These are phyloP conservation scores for Ramicandelaber brevisporus DNA, from an alignment of 192 early-diverging fungal species.

Conservation along the genomic window DNA sequence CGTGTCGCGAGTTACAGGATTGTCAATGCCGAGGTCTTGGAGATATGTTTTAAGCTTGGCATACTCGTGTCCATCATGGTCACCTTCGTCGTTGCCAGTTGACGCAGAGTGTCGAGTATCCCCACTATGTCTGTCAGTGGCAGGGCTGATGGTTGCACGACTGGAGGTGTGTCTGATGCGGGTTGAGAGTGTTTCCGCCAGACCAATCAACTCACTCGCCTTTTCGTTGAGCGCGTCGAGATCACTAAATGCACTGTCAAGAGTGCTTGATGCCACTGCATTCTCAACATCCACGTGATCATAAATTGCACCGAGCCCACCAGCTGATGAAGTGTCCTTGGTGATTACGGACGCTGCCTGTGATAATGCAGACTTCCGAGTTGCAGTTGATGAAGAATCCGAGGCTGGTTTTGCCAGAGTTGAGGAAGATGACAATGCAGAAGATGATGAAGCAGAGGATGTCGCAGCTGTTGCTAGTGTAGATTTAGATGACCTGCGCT, in stretches of 20 bases:
- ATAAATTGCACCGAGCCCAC: conserved; percentile 15
- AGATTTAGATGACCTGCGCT: conserved; percentile 29
- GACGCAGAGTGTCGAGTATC: too few species aligned
- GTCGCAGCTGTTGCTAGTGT: background rate
- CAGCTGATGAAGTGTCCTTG: conserved; percentile 4
- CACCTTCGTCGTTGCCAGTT: conserved; percentile 8
- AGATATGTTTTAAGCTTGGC: conserved; percentile 30
- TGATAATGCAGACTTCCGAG: background rate
- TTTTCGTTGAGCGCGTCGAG: conserved; percentile 66
- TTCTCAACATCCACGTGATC: conserved; percentile 31
- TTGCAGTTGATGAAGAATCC: background rate
- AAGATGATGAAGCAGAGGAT: too few species aligned
- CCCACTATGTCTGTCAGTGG: too few species aligned
- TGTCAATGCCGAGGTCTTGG: conserved; percentile 70
- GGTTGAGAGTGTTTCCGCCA: conserved; percentile 17
- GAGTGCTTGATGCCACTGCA: conserved; percentile 32
- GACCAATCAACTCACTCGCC: conserved; percentile 62
- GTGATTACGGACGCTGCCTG: background rate
- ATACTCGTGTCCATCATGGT: conserved; percentile 5
- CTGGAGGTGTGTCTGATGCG: conserved; percentile 10
- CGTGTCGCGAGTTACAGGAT: conserved; percentile 74
- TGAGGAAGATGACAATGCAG: too few species aligned
- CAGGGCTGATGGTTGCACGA: conserved; percentile 12
- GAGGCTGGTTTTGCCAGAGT: background rate
- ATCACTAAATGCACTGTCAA: conserved; percentile 69